phyloP scores from a whole-genome alignment of 2,329 filamentous ascomycete species.

The Arthrobotrys pseudoclavata region DNA sequence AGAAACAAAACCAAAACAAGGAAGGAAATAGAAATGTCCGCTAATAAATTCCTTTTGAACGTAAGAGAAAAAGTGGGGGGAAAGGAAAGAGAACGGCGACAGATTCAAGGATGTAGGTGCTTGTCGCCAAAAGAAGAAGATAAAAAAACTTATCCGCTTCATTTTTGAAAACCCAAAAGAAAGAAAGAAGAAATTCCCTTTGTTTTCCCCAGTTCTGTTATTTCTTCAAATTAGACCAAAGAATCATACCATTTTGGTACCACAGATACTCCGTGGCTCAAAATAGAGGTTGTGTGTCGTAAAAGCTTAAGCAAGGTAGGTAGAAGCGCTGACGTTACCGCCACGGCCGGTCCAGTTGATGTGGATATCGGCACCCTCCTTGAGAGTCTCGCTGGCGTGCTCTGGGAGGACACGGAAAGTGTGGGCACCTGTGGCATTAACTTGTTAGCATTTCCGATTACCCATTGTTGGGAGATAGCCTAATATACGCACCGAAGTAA shows the following conservation, averaged over 20 bases:
- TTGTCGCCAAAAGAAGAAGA: not conserved
- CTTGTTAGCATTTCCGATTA: conserved; percentile 13
- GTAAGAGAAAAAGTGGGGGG: not conserved
- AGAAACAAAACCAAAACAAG: not conserved
- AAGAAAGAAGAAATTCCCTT: conserved; percentile 4
- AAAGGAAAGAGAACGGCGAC: not conserved
- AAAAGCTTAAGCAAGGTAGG: conserved; percentile 86
- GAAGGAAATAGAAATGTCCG: conserved; percentile 7
- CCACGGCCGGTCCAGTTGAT: conserved; percentile 99
- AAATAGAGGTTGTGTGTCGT: not conserved
- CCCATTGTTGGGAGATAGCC: not conserved
- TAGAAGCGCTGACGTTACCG: conserved; percentile 96
- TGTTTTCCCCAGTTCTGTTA: conserved; percentile 1
- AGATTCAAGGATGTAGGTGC: not conserved
- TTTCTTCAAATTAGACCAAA: conserved; percentile 25
- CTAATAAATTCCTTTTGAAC: conserved; percentile 15
- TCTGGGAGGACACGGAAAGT: conserved; percentile 91
- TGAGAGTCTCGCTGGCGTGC: conserved; percentile 81
- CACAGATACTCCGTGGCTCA: not conserved
- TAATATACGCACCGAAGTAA: conserved; percentile 80
- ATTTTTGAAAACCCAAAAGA: conserved; percentile 20
- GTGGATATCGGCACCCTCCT: conserved; percentile 88
- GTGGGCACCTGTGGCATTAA: conserved; percentile 72
- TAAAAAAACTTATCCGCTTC: not conserved
- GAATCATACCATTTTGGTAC: conserved; percentile 15